Base-by-base conservation (phyloP, 2,329 filamentous ascomycete genomes). In the Neonectria faginata region DNA sequence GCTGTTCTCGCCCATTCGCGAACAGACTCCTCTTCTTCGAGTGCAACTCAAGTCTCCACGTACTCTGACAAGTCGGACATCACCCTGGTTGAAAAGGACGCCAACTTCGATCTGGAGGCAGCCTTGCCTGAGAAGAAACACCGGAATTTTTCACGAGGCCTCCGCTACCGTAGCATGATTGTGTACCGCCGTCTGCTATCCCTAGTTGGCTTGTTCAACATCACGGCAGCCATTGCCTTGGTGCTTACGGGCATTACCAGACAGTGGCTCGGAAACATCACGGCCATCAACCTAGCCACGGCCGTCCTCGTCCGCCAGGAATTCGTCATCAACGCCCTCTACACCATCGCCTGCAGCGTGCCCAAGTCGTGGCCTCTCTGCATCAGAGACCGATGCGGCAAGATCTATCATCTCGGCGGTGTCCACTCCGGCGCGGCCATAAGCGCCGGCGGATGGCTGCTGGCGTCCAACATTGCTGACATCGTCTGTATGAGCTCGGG, bases 131-230 rank as follows among this genome's bases (percentile, higher is more conserved):
- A 75, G 1, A 85, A 85, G 73, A 78, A 77, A 27, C 77, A 79
- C 10, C 71, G 73, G 7, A 80, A 80, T 41, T 74, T 75, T 16
- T 72, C 75, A n/a, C 78, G 81, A 16, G 79, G 77, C 25, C 53
- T 84, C 11, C 76, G 80, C 1, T 78, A 81, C 65, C 79, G 80
- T 25, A 70, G 86, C 20, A 79, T 87, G 66, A 85, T 84, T 57
- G 79, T 86, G 14, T 89, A 89, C 68, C 82, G 86, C 3, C 81
- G 84, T 1, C 80, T 89, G 1, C 88, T 89, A 73, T 83, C 84
- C 11, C 48, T 87, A 2, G 79, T 87, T 18, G 82, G 84, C 57
- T 67, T 87, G n/a, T 75, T 79, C 69, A 89, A 89, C 69, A 73
- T 83, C 18, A 79, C 79, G 10, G 85, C 84, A 18, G 79, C 85